Evolutionary conservation across 768 basidiomycete genomes (phyloP), one percentile per base, ranked within the genome.

Genomic region (Amanita rubescens): DNA sequence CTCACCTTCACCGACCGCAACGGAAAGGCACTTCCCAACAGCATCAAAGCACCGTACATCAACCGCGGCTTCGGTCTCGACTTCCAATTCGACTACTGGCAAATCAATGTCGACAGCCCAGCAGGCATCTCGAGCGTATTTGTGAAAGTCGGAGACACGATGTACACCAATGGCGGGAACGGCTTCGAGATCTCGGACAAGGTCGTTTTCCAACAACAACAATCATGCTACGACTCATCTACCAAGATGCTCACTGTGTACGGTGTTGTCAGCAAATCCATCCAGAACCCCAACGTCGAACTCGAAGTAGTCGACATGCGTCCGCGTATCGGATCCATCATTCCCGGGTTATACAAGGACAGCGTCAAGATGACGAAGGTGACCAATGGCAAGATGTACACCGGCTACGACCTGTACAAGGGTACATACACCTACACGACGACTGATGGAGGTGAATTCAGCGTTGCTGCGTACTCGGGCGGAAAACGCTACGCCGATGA

Each of bases 11-110:
- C 33, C 6, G 33, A 35, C 34, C 33, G 34, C 49, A 14, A 24
- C 10, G 49, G 49, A n/a, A 50, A 35, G 20, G 35, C 25, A 2
- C 15, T 25, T 2, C 34, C 35, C 15, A 24, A 50, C 11, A 30
- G 10, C n/a, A 17, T 51, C 38, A 38, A 38, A 5, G 37, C 49
- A 20, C 34, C 34, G 3, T 51, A 51, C 49, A 19, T 51, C n/a
- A 38, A 35, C 37, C 49, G 49, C 7, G 49, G 49, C 17, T 51
- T 38, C 27, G 49, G 49, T 32, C 9, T 41, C 11, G 35, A 38
- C 24, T 38, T 1, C 35, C 49, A 42, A 38, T 51, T 51, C 38
- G 49, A 51, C 34, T 49, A 49, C 48, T 49, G 20, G 15, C 14
- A 4, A 14, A 49, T 49, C 11, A 14, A 49, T n/a, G 48, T 38